A percentile compares a stretch with the other conserved stretches of the same genome.
Conservation (phyloP, 2,329 filamentous ascomycete species). For the Exutisphaerella laricina region DNA sequence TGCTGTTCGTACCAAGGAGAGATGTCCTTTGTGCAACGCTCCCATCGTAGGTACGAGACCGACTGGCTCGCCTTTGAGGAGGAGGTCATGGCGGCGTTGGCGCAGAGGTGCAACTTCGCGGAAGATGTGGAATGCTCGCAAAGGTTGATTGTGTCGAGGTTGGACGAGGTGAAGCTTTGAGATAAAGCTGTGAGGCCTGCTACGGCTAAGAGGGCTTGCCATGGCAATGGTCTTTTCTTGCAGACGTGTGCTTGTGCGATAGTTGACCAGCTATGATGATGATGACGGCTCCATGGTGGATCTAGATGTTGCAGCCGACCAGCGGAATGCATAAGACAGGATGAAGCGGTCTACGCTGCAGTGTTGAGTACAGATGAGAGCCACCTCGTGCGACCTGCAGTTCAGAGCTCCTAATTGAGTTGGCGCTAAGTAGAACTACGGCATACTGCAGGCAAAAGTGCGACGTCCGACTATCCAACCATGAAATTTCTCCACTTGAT, state of each 20-base stretch:
- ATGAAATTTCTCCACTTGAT: slow-evolving; percentile 2
- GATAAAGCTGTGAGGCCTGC: neutral
- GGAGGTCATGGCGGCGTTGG: slow-evolving; percentile 60
- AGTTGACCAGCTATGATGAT: neutral
- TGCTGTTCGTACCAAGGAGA: slow-evolving; percentile 77
- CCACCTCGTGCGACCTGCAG: neutral
- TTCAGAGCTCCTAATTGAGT: neutral
- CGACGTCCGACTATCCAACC: too few relatives aligned
- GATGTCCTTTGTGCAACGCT: slow-evolving; percentile 85
- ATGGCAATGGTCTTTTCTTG: neutral
- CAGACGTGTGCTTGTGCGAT: too few relatives aligned
- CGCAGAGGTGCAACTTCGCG: slow-evolving; percentile 69
- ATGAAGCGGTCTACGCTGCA: slow-evolving; percentile 12
- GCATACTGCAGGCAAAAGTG: too few relatives aligned
- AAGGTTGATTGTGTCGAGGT: neutral
- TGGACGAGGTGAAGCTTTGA: slow-evolving; percentile 1
- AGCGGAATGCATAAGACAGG: slow-evolving; percentile 4
- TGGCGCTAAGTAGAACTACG: too few relatives aligned
- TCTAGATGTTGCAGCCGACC: neutral
- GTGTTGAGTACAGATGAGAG: slow-evolving; percentile 5
- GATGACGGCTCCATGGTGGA: neutral
- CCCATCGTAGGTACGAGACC: slow-evolving; percentile 97
- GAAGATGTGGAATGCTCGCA: slow-evolving; percentile 60
- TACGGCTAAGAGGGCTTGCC: neutral
- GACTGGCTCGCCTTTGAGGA: slow-evolving; percentile 63